Evolutionary conservation across 1,139 yeast genomes (phyloP).

Genomic region (Candida labiduridarum): DNA sequence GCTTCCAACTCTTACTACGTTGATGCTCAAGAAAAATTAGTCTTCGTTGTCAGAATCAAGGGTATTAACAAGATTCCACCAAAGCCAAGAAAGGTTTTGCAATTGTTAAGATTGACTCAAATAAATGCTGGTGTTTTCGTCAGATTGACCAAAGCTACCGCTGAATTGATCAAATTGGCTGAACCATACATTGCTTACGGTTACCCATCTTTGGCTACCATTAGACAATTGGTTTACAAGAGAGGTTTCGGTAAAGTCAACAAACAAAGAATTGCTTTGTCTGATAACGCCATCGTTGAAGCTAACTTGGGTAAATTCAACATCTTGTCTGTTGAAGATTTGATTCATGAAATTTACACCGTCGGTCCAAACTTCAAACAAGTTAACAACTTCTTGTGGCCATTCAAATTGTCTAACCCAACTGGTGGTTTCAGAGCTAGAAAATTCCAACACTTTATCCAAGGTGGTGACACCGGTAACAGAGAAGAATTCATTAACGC

Average conservation of each 20-base stretch:
- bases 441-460: conserved; percentile 99
- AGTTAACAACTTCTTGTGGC: conserved; percentile 99
- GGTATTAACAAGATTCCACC: conserved; percentile 99
- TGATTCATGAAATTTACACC: conserved; percentile 98
- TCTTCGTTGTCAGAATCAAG: conserved; percentile 98
- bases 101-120: conserved; percentile 96
- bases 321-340: conserved; percentile 93
- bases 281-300: conserved; percentile 95
- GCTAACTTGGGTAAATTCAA: conserved; percentile 94
- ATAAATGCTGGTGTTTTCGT: conserved; percentile 98
- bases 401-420: conserved; percentile 99
- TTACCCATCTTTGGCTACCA: conserved; percentile 96
- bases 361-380: conserved; percentile 99
- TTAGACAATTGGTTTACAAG: conserved; percentile 97
- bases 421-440: conserved; percentile 99
- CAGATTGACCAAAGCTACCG: conserved; percentile 97
- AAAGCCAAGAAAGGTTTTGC: conserved; percentile 99
- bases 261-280: conserved; percentile 96
- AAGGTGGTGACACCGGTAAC: conserved; percentile 99
- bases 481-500: conserved; percentile 98
- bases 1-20: conserved; percentile 96
- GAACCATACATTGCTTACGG: conserved; percentile 99
- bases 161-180: conserved; percentile 94
- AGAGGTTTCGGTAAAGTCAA: conserved; percentile 99
- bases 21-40: conserved; percentile 95